Evolutionary conservation across 129 eudicot species (phyloP), one percentile per base, ranked within the genome.

Genomic region (Tagetes patula): DNA sequence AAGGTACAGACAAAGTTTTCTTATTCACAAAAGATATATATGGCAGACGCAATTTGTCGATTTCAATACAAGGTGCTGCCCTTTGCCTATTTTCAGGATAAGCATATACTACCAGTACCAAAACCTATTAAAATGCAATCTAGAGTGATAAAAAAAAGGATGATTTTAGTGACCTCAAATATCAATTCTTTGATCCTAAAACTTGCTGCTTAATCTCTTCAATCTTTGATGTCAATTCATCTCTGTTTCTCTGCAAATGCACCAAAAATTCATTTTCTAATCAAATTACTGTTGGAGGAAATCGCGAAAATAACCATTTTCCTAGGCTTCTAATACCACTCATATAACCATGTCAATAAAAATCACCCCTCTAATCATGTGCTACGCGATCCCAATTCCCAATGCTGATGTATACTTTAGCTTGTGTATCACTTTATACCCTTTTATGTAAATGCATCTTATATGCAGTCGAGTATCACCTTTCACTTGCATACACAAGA

Each of bases 131-230:
- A 63, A 55, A 56, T 72, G 56, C 54, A 67, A 56, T 32, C 49
- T 47, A 75, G 59, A 68, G 45, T 45, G 34, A 49, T 69, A 60
- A 10, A 34, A 30, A 37, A 71, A 39, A 64, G 50, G 67, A 64
- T 38, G 14, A 52, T 30, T 69, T 45, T 54, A 69, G 65, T 70
- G 63, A 65, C 58, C 66, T 72, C 67, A 60, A 55, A 55, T 13
- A 60, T 60, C 66, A 78, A 70, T 82, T 87, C 45, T 73, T 65
- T 8, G 90, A 81, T 70, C 96, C 98, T 34, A 88, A 48, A 64
- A 90, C 87, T 71, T 88, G 82, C 75, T 82, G 84, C 86, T 94
- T 94, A 38, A 94, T 77, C 76, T 83, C 96, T 79, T 90, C 89
- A 37, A 90, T 69, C 77, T 77, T 90, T 32, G 91, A 70, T 31